Base-by-base conservation (phyloP, 2,329 filamentous ascomycete genomes). In the Calycina herbarum region DNA sequence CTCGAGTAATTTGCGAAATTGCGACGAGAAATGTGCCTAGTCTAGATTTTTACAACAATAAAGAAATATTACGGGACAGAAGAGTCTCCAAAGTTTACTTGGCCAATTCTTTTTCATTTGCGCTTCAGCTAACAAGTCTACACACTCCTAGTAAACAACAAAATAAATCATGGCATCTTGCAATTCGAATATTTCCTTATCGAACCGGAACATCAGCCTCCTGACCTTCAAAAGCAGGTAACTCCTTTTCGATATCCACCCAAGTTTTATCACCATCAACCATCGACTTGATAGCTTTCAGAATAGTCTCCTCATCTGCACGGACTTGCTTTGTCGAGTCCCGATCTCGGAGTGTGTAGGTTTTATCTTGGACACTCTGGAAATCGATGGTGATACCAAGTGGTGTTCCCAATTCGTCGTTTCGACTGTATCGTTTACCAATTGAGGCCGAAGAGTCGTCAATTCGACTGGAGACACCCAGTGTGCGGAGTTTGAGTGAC, bases 341-440 rank as follows among this genome's bases (percentile, higher is more conserved):
- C 69, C 93, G 89, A 78, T 98, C 94, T 76, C 94, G 85, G 70
- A 98, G 86, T 0, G 94, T 98, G 76, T 96, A 86, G 7, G 90
- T 91, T 76, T 87, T 87, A 77, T 97, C 93, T 79, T 96, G 88
- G 71, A 97, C 82, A 59, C 92, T 96, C 83, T 98, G 92, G 85
- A 97, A 98, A 79, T 98, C 94, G 67, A 98, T 87, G 0, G 94
- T 98, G 78, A 98, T 89, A 76, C 93, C 94, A 70, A 97, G 89
- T 7, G 94, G 93, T 57, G 95, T 98, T 74, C 94, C 95, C 66
- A 97, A 86, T 81, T 98, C 94, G 78, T 98, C 94, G 77, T 97
- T 97, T 74, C 95, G 89, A 76, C 91, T 89, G 79, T 96, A 98
- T 63, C 94, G 90, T 84, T 96, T 97, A 77, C 94, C 94, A 73